These are phyloP conservation scores for Glycine latifolia DNA, from an alignment of 306 rosid genomes.

Conservation along the genomic window DNA sequence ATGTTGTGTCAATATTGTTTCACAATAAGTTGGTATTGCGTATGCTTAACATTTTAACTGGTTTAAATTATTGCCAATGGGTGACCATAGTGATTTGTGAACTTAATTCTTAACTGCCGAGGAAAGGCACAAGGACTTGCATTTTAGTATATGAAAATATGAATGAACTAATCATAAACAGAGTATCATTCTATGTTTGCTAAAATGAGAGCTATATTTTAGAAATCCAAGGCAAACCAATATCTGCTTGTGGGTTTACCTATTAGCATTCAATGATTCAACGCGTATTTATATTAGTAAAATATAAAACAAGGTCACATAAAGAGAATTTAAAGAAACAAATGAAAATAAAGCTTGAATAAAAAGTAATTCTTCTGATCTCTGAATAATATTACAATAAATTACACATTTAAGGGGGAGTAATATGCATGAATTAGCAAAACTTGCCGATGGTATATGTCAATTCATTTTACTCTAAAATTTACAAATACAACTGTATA, in stretches of 20 bases:
- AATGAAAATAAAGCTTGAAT: not conserved
- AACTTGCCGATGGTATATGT: not conserved
- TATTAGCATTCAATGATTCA: not conserved
- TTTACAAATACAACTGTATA: slow-evolving; percentile 4
- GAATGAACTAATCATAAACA: not conserved
- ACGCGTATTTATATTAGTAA: not conserved
- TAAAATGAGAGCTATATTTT: not conserved
- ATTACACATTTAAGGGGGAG: not conserved
- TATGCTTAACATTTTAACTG: not conserved
- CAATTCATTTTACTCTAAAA: not conserved
- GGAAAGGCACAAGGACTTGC: not conserved
- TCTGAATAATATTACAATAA: not conserved
- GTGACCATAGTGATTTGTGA: too few relatives aligned
- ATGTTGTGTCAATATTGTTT: not conserved
- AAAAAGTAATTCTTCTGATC: not conserved
- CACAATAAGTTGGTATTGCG: not conserved
- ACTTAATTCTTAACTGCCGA: not conserved
- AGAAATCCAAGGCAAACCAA: not conserved
- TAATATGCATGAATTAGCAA: not conserved
- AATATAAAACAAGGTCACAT: not conserved
- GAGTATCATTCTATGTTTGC: not conserved
- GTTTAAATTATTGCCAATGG: not conserved
- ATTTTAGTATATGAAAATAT: not conserved
- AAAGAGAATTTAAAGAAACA: not conserved
- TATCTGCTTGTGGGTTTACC: too few relatives aligned